Conservation (phyloP, 371 early-diverging fungal species). For the Lichtheimia ramosa region DNA sequence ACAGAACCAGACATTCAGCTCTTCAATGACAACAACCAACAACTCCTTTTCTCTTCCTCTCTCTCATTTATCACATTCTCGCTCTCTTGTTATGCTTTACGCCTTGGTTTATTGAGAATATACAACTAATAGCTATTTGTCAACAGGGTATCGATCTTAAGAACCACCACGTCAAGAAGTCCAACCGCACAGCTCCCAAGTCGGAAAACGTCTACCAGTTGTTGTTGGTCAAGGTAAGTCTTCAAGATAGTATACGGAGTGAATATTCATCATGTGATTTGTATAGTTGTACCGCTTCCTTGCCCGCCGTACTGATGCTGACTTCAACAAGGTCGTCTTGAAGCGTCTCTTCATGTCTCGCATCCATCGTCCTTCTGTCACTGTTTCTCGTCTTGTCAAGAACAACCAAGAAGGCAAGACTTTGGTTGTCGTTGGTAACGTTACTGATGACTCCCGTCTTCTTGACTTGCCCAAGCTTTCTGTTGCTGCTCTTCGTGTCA, state of each 20-base stretch:
- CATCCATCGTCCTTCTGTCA: constrained; percentile 94
- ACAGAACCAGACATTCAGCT: neutral
- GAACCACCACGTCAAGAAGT: constrained; percentile 93
- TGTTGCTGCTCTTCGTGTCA: constrained; percentile 93
- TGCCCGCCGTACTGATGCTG: constrained; percentile 96
- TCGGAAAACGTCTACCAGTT: constrained; percentile 90
- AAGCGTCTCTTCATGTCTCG: constrained; percentile 98
- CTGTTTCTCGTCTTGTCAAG: constrained; percentile 85
- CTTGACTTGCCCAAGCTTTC: constrained; percentile 94
- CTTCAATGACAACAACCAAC: neutral
- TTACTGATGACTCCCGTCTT: constrained; percentile 96
- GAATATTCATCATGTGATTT: neutral
- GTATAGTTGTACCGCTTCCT: constrained; percentile 95
- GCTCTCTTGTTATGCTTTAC: too few relatives aligned
- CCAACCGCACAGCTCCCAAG: constrained; percentile 82
- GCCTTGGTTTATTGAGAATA: too few relatives aligned
- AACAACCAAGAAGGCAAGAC: constrained; percentile 77
- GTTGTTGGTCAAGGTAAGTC: constrained; percentile 86
- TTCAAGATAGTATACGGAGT: too few relatives aligned
- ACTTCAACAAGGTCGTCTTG: constrained; percentile 98
- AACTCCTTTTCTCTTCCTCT: neutral
- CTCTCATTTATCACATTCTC: too few relatives aligned
- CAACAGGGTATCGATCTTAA: constrained; percentile 92
- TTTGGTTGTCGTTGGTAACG: constrained; percentile 92
- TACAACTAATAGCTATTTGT: neutral